Evolutionary conservation across 495 filamentous ascomycete genomes (phyloP), one percentile per base, ranked within the genome.

Genomic region (Trichoderma reesei): DNA sequence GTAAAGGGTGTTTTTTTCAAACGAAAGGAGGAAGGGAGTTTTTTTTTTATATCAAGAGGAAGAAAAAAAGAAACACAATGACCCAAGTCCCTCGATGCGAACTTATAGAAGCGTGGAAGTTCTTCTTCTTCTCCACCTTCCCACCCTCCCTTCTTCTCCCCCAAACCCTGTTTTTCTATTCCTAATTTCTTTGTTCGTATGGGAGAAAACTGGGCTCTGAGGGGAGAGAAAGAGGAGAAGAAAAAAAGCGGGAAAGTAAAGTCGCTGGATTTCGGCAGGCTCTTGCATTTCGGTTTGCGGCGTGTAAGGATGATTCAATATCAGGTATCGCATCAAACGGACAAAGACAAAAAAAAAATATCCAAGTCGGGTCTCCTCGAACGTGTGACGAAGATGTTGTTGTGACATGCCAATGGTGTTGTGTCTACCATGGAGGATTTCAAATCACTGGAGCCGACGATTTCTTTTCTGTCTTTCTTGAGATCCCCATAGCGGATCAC

Each of bases 1-100:
- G 93, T 98, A 89, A 96, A 78, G 66, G 65, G 66, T 65, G 64
- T 65, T 62, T 66, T 65, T 26, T 26, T 26, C 26, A n/a, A n/a
- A 63, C 41, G 67, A 68, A 59, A 66, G 60, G 31, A 44, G 62
- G 63, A 59, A 65, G 20, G 51, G 51, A 33, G 9, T 1, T 56
- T 56, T 56, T 56, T 33, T 33, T 54, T 54, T 54, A 6, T 56
- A 56, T 6, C 20, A 33, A 56, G 51, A 56, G 51, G 41, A 65
- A 66, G 67, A 69, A 66, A 66, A 59, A 63, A 39, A 41, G 67
- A 73, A 66, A 68, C 41, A 72, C 56, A 67, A 38, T 61, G 37
- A 41, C 61, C 26, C 62, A 65, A 68, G 65, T 64, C 70, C 69
- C 63, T 65, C 68, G 68, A 70, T 68, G 68, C 70, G 59, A 67